Evolutionary conservation across 805 yeast species (phyloP).

Genomic region (Brettanomyces custersianus): DNA sequence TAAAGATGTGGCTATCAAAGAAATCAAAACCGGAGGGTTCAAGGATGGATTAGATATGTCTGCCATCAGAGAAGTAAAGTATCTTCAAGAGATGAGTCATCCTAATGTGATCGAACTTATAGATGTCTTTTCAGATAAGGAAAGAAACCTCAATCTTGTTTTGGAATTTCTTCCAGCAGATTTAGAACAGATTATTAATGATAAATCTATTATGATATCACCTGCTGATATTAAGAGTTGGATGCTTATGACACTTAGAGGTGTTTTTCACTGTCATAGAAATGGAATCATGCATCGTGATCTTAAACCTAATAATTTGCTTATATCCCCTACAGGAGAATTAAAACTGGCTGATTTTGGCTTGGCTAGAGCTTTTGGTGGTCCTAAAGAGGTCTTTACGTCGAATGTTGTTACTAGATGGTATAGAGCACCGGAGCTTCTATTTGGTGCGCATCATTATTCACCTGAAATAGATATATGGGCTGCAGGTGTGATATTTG

Average conservation of each 20-base stretch:
- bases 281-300: conserved; percentile 87
- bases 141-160: conserved; percentile 70
- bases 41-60: conserved; percentile 98
- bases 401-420: conserved; percentile 96
- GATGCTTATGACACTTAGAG: conserved; percentile 90
- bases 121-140: conserved; percentile 69
- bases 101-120: conserved; percentile 77
- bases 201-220: conserved; percentile 62
- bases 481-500: conserved; percentile 96
- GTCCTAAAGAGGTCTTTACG: conserved; percentile 69
- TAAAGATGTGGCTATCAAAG: conserved; percentile 81
- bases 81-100: conserved; percentile 72
- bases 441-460: conserved; percentile 83
- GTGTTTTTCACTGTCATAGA: conserved; percentile 92
- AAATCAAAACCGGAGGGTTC: conserved; percentile 88
- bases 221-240: conserved; percentile 88
- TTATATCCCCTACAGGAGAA: conserved; percentile 80
- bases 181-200: conserved; percentile 81
- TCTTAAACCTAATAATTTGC: conserved; percentile 83
- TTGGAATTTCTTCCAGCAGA: conserved; percentile 90
- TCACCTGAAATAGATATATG: conserved; percentile 87
- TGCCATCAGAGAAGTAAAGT: conserved; percentile 89
- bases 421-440: conserved; percentile 94
- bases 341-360: conserved; percentile 97
- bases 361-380: conserved; percentile 75